These are phyloP conservation scores for Rhodomyrtus psidioides DNA, from an alignment of 441 rosid species.

Conservation along the genomic window DNA sequence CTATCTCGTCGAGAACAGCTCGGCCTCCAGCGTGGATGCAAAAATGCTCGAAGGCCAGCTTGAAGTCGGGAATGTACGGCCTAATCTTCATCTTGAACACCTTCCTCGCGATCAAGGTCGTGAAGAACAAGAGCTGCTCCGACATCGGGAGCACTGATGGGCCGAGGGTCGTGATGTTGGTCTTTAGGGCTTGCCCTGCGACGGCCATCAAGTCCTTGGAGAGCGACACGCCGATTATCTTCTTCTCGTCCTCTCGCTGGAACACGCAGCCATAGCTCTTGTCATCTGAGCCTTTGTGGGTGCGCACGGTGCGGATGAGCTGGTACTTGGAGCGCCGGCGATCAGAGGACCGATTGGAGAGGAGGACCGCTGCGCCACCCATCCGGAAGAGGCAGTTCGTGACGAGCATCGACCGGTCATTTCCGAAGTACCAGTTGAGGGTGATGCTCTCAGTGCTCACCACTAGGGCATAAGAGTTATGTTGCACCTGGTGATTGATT, in stretches of 20 bases:
- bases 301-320: constrained; percentile 53
- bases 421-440: constrained; percentile 59
- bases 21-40: constrained; percentile 39
- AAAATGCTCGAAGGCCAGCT: constrained; percentile 35
- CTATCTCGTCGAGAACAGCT: constrained; percentile 32
- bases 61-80: constrained; percentile 38
- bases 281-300: constrained; percentile 52
- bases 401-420: constrained; percentile 64
- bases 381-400: constrained; percentile 62
- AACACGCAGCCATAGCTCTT: constrained; percentile 38
- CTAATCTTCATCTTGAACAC: constrained; percentile 29
- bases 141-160: constrained; percentile 40
- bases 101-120: constrained; percentile 20
- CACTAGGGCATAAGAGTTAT: constrained; percentile 53
- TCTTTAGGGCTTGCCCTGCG: constrained; percentile 32
- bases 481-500: constrained; percentile 34
- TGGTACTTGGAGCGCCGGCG: constrained; percentile 46
- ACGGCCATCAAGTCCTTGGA: constrained; percentile 40
- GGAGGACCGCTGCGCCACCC: constrained; percentile 63
- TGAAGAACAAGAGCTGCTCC: constrained; percentile 30
- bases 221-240: constrained; percentile 26
- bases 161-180: constrained; percentile 33
- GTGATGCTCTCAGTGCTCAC: constrained; percentile 66
- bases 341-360: constrained; percentile 43
- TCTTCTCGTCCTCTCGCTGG: constrained; percentile 43